Conservation (phyloP, 2,329 filamentous ascomycete species). For the Diaporthe sp. region DNA sequence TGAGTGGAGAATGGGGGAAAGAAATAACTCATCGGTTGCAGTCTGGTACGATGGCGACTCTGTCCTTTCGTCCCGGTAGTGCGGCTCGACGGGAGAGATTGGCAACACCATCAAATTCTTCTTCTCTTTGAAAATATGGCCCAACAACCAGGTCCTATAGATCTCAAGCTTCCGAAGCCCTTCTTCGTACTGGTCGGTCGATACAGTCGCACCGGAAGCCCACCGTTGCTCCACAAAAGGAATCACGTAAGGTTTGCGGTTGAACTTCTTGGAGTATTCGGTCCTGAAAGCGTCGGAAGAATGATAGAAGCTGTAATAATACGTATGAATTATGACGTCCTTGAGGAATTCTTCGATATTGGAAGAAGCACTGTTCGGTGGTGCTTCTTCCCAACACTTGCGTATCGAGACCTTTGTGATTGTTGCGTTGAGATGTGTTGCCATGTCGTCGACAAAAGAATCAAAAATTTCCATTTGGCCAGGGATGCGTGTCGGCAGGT, state of each 20-base stretch:
- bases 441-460: conserved; percentile 11
- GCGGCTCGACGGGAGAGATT: conserved; percentile 4
- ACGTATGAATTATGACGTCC: conserved; percentile 15
- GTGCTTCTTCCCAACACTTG: background rate
- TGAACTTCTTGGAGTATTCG: background rate
- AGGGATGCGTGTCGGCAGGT: background rate
- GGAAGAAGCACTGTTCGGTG: background rate
- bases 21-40: conserved; percentile 17
- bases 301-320: conserved; percentile 17
- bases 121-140: background rate
- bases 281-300: background rate
- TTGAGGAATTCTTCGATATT: conserved; percentile 15
- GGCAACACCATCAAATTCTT: background rate
- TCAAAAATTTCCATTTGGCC: background rate
- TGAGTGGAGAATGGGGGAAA: conserved; percentile 38
- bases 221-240: conserved; percentile 1
- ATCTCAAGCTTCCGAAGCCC: background rate
- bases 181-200: background rate
- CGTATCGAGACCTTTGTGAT: background rate
- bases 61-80: conserved; percentile 9
- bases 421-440: background rate
- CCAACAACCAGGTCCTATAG: background rate
- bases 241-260: conserved; percentile 17
- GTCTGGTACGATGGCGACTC: background rate
- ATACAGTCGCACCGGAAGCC: background rate